phyloP scores from a whole-genome alignment of 148 eudicot species.

The Selenicereus undatus region DNA sequence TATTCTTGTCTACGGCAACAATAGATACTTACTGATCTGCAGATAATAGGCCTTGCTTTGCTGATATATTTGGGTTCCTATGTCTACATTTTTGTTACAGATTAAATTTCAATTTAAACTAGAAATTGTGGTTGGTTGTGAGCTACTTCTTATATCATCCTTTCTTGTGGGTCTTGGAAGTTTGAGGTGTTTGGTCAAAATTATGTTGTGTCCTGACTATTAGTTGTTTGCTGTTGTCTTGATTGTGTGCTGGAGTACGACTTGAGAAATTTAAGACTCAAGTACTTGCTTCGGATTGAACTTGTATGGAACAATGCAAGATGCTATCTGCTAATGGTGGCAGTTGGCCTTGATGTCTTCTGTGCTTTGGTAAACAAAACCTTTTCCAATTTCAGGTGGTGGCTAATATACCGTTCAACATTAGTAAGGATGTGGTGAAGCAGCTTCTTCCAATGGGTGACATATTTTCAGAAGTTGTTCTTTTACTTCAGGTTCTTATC shows the following conservation, averaged over 20 bases:
- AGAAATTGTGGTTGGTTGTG: neutral
- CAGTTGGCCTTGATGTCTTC: neutral
- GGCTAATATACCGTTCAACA: constrained; percentile 91
- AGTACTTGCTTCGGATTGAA: no score
- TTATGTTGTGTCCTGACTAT: neutral
- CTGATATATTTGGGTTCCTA: neutral
- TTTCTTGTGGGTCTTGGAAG: neutral
- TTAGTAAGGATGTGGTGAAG: constrained; percentile 82
- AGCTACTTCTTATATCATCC: neutral
- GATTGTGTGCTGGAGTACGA: neutral
- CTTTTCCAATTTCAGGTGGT: constrained; percentile 53
- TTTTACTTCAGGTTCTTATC: constrained; percentile 73
- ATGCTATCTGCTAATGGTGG: neutral
- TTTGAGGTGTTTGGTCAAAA: neutral
- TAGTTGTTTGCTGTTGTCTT: no score
- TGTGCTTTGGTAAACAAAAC: constrained; percentile 1
- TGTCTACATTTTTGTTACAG: neutral
- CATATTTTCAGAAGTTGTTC: constrained; percentile 85
- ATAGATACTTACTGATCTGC: neutral
- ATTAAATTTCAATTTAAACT: neutral
- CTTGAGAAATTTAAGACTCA: no score
- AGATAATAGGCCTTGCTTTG: no score
- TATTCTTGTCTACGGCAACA: neutral
- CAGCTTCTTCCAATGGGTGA: constrained; percentile 99
- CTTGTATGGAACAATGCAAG: neutral